phyloP scores from a whole-genome alignment of 441 rosid genomes.

The Gossypium trilobum region DNA sequence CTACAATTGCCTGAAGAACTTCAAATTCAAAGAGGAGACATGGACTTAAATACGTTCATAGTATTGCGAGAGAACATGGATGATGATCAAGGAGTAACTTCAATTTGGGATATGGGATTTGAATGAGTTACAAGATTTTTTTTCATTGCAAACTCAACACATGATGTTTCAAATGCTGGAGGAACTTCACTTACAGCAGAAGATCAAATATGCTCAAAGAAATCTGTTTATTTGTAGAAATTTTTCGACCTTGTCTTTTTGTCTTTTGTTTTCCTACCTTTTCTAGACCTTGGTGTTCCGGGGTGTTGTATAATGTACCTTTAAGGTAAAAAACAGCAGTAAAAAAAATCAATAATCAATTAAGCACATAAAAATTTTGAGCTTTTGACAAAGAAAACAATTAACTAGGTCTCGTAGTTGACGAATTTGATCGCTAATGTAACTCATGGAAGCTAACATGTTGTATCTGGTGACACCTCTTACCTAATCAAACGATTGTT shows the following conservation, averaged over 20 bases:
- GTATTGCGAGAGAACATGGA: not conserved
- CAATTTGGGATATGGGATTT: slow-evolving; percentile 3
- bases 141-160: not conserved
- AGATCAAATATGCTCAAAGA: not conserved
- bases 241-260: too few relatives aligned
- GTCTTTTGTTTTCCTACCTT: not conserved
- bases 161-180: not conserved
- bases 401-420: too few relatives aligned
- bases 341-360: too few relatives aligned
- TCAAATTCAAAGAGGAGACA: not conserved
- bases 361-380: too few relatives aligned
- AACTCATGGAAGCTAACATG: too few relatives aligned
- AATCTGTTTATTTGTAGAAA: not conserved
- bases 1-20: slow-evolving; percentile 4
- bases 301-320: too few relatives aligned
- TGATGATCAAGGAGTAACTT: not conserved
- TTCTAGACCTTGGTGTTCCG: not conserved
- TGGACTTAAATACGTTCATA: not conserved
- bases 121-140: not conserved
- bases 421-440: too few relatives aligned
- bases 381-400: too few relatives aligned
- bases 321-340: too few relatives aligned
- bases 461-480: too few relatives aligned
- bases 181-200: not conserved
- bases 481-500: too few relatives aligned